These are phyloP conservation scores for Lepidium africanum DNA, from an alignment of 345 rosid species.

Conservation along the genomic window DNA sequence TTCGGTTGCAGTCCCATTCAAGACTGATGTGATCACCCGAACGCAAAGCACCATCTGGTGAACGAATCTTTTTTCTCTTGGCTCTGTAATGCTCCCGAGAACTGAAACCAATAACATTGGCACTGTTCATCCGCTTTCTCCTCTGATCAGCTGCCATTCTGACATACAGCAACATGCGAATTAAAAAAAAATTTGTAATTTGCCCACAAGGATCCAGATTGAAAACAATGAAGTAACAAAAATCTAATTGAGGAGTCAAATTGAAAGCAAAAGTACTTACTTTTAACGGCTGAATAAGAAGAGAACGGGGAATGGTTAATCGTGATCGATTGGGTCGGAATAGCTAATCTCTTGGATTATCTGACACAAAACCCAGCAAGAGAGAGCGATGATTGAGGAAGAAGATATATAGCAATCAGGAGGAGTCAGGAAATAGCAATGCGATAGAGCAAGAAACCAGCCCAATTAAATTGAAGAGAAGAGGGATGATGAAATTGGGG, in stretches of 20 bases:
- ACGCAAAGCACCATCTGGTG: slow-evolving; percentile 39
- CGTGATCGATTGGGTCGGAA: not conserved
- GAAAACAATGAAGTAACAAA: not conserved
- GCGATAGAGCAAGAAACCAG: not conserved
- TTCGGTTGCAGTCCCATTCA: slow-evolving; percentile 65
- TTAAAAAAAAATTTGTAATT: not conserved
- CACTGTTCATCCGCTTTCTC: slow-evolving; percentile 66
- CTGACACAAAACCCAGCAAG: not conserved
- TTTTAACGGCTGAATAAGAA: slow-evolving; percentile 11
- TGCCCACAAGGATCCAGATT: not conserved
- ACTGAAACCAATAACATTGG: slow-evolving; percentile 43
- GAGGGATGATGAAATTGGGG: not conserved
- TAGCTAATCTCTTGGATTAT: not conserved
- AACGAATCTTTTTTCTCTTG: slow-evolving; percentile 54
- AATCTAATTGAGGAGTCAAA: slow-evolving; percentile 7
- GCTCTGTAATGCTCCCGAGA: slow-evolving; percentile 49
- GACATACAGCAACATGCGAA: not conserved
- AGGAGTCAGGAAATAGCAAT: not conserved
- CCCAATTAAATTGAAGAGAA: slow-evolving; percentile 2
- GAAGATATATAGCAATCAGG: not conserved
- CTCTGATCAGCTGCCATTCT: slow-evolving; percentile 86
- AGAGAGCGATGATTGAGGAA: not conserved
- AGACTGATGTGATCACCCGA: slow-evolving; percentile 64
- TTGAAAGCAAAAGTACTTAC: not conserved
- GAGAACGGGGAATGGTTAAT: not conserved